phyloP scores from a whole-genome alignment of 805 yeast species.

The Yueomyces sinensis region DNA sequence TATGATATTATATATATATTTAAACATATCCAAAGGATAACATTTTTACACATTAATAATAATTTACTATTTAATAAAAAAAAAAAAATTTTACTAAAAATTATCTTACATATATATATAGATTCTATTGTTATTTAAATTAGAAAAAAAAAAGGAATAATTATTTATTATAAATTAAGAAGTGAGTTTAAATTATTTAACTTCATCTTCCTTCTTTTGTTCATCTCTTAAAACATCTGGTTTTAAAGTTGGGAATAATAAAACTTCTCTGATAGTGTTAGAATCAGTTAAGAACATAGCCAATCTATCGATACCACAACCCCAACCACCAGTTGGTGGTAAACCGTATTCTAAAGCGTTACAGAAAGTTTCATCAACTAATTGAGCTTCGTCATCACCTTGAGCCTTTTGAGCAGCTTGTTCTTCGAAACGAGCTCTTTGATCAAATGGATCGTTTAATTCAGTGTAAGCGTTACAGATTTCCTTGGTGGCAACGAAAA shows the following conservation, averaged over 20 bases:
- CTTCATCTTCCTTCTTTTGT: conserved; percentile 17
- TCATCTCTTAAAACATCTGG: conserved; percentile 50
- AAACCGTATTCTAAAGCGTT: conserved; percentile 96
- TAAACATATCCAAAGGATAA: too few relatives aligned
- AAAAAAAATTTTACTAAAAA: too few relatives aligned
- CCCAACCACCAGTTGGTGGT: conserved; percentile 99
- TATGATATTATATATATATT: too few relatives aligned
- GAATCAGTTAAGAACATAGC: conserved; percentile 97
- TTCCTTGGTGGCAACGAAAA: conserved; percentile 96
- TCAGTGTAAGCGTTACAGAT: conserved; percentile 97
- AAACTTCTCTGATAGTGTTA: conserved; percentile 92
- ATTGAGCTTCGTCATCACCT: conserved; percentile 98
- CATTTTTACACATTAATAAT: too few relatives aligned
- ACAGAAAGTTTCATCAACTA: conserved; percentile 93
- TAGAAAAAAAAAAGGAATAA: background rate
- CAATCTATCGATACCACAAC: conserved; percentile 96
- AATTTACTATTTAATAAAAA: too few relatives aligned
- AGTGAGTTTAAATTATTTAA: background rate
- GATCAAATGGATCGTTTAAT: conserved; percentile 97
- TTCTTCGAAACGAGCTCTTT: conserved; percentile 94
- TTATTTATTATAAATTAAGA: background rate
- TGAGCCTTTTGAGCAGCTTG: conserved; percentile 97
- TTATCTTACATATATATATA: too few relatives aligned
- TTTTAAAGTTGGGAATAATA: conserved; percentile 96
- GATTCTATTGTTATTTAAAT: too few relatives aligned